phyloP scores from a whole-genome alignment of 2,329 filamentous ascomycete species.

The Alternaria angustiovoidea region DNA sequence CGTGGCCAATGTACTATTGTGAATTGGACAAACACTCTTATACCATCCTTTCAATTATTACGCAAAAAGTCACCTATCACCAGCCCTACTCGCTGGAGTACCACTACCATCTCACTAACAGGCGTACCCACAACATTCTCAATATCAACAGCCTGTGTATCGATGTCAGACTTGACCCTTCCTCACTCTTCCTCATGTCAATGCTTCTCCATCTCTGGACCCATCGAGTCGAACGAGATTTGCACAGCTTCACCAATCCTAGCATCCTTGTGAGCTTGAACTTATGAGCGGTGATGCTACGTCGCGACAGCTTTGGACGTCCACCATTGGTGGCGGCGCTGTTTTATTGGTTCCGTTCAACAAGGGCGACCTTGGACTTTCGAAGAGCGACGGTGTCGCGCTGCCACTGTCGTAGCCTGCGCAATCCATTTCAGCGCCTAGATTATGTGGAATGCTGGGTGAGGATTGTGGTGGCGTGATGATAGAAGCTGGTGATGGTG shows the following conservation, averaged over 20 bases:
- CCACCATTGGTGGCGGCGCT: neutral
- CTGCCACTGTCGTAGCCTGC: neutral
- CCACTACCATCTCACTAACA: neutral
- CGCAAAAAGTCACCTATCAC: too few relatives aligned
- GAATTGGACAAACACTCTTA: too few relatives aligned
- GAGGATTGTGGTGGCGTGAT: too few relatives aligned
- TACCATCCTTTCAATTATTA: too few relatives aligned
- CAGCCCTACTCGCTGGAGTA: neutral
- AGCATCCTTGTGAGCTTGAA: neutral
- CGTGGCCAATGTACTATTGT: too few relatives aligned
- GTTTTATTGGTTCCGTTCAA: neutral
- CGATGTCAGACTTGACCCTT: neutral
- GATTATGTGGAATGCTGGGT: neutral
- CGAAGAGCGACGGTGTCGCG: neutral
- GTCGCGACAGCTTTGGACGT: neutral
- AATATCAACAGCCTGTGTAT: too few relatives aligned
- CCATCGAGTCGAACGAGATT: neutral
- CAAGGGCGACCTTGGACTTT: neutral
- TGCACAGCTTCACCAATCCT: neutral
- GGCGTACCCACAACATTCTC: too few relatives aligned
- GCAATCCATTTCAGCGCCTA: neutral
- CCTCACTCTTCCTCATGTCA: neutral
- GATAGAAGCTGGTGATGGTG: neutral
- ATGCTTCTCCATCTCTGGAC: neutral
- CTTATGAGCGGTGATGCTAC: neutral